A percentile compares a stretch with the other conserved stretches of the same genome.
Evolutionary conservation across 805 yeast genomes (phyloP).

Genomic region (Blastobotrys attinorum): DNA sequence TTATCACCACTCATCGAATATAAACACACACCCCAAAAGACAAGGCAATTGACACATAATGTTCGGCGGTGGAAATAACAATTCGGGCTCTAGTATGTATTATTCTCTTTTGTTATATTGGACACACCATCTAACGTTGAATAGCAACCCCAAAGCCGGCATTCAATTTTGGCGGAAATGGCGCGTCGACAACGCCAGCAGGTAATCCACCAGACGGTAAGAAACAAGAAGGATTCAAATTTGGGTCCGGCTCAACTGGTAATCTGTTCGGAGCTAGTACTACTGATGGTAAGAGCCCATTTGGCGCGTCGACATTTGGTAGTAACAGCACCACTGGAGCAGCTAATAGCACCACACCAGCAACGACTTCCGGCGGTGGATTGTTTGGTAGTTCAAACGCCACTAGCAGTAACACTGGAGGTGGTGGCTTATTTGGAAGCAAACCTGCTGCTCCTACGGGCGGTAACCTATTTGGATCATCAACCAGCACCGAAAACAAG

Average conservation of each 20-base stretch:
- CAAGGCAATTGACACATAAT: too few species aligned
- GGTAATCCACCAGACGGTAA: slow-evolving; percentile 8
- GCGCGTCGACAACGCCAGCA: slow-evolving; percentile 12
- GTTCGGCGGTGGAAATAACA: slow-evolving; percentile 1
- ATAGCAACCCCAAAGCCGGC: slow-evolving; percentile 4
- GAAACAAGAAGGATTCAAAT: background rate
- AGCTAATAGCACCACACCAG: slow-evolving; percentile 7
- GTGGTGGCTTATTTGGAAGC: slow-evolving; percentile 12
- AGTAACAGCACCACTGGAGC: slow-evolving; percentile 10
- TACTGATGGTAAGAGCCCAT: slow-evolving; percentile 14
- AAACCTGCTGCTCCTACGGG: slow-evolving; percentile 3
- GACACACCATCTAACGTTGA: background rate
- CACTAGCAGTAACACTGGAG: background rate
- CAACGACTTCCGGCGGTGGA: slow-evolving; percentile 10
- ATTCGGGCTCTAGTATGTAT: background rate
- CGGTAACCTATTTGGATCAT: slow-evolving; percentile 15
- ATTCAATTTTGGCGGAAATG: slow-evolving; percentile 4
- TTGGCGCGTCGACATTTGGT: slow-evolving; percentile 10
- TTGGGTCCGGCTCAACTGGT: slow-evolving; percentile 4
- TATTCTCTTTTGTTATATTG: background rate
- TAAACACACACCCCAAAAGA: too few species aligned
- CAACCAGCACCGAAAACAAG: too few species aligned
- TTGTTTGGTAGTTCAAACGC: background rate
- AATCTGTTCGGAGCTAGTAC: slow-evolving; percentile 9
- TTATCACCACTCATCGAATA: too few species aligned